Conservation (phyloP, 2,329 filamentous ascomycete species). For the Fonsecaea multimorphosa region DNA sequence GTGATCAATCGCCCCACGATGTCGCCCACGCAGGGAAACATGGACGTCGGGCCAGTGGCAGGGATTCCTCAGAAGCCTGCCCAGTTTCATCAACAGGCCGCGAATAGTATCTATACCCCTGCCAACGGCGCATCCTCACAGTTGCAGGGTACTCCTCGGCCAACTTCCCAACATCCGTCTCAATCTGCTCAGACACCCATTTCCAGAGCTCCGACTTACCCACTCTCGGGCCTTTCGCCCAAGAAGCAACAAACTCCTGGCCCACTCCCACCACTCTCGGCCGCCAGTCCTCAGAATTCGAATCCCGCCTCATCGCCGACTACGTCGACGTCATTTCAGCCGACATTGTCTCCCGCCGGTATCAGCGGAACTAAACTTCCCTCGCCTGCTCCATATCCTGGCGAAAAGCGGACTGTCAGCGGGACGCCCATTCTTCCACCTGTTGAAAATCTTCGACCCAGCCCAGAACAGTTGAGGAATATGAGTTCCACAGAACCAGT, state of each 20-base stretch:
- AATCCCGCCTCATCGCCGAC: conserved; percentile 23
- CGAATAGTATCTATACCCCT: conserved; percentile 32
- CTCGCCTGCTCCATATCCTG: conserved; percentile 2
- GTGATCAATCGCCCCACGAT: conserved; percentile 55
- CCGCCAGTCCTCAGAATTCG: conserved; percentile 41
- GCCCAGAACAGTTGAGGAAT: conserved; percentile 37
- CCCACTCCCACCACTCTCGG: conserved; percentile 40
- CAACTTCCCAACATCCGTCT: conserved; percentile 5
- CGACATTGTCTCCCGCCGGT: background rate
- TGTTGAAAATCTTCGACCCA: conserved; percentile 39
- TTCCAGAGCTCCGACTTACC: conserved; percentile 39
- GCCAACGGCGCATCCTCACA: conserved; percentile 47
- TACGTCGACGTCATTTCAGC: background rate
- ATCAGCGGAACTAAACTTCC: background rate
- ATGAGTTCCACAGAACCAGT: conserved; percentile 36
- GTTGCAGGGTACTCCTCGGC: conserved; percentile 40
- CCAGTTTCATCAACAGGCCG: conserved; percentile 19
- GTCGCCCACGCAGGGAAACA: conserved; percentile 57
- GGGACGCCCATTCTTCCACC: conserved; percentile 40
- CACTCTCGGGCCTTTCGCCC: conserved; percentile 54
- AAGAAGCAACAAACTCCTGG: conserved; percentile 50
- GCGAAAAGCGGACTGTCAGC: conserved; percentile 32
- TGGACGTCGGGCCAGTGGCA: conserved; percentile 54
- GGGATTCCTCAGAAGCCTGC: conserved; percentile 49
- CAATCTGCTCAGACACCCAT: conserved; percentile 27